Evolutionary conservation across 2,329 filamentous ascomycete genomes (phyloP), one percentile per base, ranked within the genome.

Genomic region (Monosporascus sp.): DNA sequence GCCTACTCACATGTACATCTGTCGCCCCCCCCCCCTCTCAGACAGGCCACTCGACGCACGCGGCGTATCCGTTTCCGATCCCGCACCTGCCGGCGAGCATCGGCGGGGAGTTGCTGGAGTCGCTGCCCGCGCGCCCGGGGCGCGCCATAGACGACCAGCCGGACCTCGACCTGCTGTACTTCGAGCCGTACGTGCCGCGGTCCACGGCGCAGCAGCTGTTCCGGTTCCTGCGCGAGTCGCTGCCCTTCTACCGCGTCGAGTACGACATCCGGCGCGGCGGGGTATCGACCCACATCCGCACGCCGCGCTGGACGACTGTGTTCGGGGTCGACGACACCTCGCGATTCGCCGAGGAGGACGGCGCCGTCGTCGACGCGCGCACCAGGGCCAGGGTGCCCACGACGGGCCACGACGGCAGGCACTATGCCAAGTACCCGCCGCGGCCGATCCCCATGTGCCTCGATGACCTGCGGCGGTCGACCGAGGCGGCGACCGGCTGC

Each of bases 181-280:
- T 87, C 65, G 79, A 89, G 61, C 88, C 88, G 0, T 92, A 88
- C 58, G 77, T 92, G 4, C 79, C 85, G 0, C 71, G 74, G 2
- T 68, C 77, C 14, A 74, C 82, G 11, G 75, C 82, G 20, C 75
- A 76, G 3, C 74, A 81, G 4, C 69, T 91, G 0, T 93, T 92
- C 68, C 72, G 82, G 15, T 91, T 91, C 63, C 76, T 93, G 2
- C 81, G 89, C 1, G 70, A 75, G n/a, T 79, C 87, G 55, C 70
- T 93, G 1, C 87, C 87, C 8, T 92, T 91, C 70, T 90, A 91
- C 63, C 79, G 87, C 50, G 88, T 91, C 4, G 78, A 84, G 60
- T 91, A 91, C 63, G 83, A 78, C 35, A 89, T 91, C 62, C 86
- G 82, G 51, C 80, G 89, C 7, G 82, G 82, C 3, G 78, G 81